Conservation (phyloP, 2,329 filamentous ascomycete species). For the Pyricularia grisea region DNA sequence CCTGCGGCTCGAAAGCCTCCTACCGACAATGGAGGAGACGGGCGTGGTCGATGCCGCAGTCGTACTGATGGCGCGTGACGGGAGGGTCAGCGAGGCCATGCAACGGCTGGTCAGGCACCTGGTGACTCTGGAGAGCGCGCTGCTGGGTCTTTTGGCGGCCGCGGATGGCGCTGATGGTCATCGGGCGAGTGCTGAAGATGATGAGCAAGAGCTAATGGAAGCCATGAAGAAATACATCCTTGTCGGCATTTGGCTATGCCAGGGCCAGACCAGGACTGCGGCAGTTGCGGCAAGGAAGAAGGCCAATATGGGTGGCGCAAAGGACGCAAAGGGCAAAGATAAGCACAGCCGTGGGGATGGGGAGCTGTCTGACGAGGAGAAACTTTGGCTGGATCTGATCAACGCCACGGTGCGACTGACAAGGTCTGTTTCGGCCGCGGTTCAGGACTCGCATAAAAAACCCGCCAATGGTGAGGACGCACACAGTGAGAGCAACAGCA, state of each 20-base stretch:
- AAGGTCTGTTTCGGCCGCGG: conserved; percentile 48
- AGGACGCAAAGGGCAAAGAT: conserved; percentile 21
- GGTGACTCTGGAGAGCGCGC: conserved; percentile 65
- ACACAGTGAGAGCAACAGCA: background rate
- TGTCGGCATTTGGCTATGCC: conserved; percentile 93
- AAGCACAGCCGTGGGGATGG: conserved; percentile 29
- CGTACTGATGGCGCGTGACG: conserved; percentile 80
- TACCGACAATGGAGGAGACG: conserved; percentile 81
- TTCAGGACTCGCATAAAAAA: conserved; percentile 25
- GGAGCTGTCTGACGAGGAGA: conserved; percentile 42
- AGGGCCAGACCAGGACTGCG: conserved; percentile 64
- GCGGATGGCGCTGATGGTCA: conserved; percentile 31
- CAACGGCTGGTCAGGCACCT: conserved; percentile 74
- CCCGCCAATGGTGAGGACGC: conserved; percentile 7
- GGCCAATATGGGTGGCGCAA: background rate
- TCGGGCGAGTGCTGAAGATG: conserved; percentile 28
- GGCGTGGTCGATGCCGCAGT: conserved; percentile 91
- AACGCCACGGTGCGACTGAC: conserved; percentile 55
- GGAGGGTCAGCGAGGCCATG: conserved; percentile 76
- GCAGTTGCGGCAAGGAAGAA: conserved; percentile 18
- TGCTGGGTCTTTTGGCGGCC: conserved; percentile 56
- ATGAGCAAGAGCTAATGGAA: conserved; percentile 64
- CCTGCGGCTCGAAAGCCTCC: conserved; percentile 66
- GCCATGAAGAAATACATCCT: conserved; percentile 82
- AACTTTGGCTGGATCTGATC: conserved; percentile 52